A percentile compares a stretch with the other conserved stretches of the same genome.
These are phyloP conservation scores for Colletotrichum tropicicola DNA, from an alignment of 2,329 filamentous ascomycete genomes.

Conservation along the genomic window DNA sequence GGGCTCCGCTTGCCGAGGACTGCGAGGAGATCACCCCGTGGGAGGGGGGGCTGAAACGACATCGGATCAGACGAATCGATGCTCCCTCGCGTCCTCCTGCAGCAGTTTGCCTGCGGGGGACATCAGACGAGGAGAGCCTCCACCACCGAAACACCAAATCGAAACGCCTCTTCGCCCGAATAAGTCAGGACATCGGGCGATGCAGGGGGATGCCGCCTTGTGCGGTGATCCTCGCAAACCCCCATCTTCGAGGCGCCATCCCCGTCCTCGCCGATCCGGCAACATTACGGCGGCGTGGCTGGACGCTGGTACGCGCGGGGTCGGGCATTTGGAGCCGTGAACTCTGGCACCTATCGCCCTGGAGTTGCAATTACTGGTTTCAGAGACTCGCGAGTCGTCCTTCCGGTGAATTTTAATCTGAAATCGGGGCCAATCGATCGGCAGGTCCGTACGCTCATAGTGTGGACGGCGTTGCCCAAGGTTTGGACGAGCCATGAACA, in stretches of 20 bases:
- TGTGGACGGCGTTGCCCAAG: conserved; percentile 4
- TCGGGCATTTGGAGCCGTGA: background rate
- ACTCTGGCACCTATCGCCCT: background rate
- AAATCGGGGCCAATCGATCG: background rate
- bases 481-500: conserved; percentile 9
- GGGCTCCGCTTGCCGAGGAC: conserved; percentile 9
- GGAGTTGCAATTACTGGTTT: conserved; percentile 10
- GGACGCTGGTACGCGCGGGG: background rate
- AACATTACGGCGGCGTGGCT: background rate
- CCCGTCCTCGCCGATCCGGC: conserved; percentile 10
- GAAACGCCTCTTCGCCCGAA: conserved; percentile 8
- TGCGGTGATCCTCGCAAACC: background rate
- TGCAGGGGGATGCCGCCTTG: background rate
- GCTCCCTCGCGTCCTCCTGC: conserved; percentile 4
- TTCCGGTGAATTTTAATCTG: conserved; percentile 21
- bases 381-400: conserved; percentile 17
- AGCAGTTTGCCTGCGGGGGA: background rate
- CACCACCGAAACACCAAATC: conserved; percentile 5
- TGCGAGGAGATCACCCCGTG: background rate
- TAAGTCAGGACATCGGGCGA: too few relatives aligned
- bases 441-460: background rate
- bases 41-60: conserved; percentile 11
- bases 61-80: conserved; percentile 15
- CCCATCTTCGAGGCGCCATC: background rate
- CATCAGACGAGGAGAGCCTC: conserved; percentile 2